phyloP scores from a whole-genome alignment of 2,329 filamentous ascomycete genomes.

The Ophiostoma sp. region DNA sequence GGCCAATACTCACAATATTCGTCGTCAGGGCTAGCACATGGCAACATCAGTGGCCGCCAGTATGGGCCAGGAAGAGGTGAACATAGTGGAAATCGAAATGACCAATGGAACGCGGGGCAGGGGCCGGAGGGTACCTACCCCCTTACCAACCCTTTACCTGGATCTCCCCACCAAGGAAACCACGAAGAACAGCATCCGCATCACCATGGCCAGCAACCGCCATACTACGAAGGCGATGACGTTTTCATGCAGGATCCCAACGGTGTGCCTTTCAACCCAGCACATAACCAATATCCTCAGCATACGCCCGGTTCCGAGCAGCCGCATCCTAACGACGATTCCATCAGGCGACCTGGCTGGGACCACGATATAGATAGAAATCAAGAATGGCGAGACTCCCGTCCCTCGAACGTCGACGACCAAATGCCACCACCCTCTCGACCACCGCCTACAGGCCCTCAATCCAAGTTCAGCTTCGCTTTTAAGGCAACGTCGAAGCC shows the following conservation, averaged over 20 bases:
- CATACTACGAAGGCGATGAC: constrained; percentile 19
- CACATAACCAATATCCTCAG: not conserved
- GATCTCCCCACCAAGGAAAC: constrained; percentile 28
- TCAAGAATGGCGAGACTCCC: not conserved
- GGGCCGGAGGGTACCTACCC: constrained; percentile 29
- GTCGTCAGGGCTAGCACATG: constrained; percentile 43
- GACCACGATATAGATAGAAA: not conserved
- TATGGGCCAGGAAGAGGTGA: constrained; percentile 43
- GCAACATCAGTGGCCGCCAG: constrained; percentile 56
- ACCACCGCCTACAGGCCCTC: constrained; percentile 42
- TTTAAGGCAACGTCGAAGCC: constrained; percentile 70
- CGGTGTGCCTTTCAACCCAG: not conserved
- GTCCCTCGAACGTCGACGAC: constrained; percentile 22
- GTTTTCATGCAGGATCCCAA: constrained; percentile 16
- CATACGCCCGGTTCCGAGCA: not conserved
- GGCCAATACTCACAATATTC: constrained; percentile 49
- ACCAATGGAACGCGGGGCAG: constrained; percentile 62
- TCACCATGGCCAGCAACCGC: constrained; percentile 22
- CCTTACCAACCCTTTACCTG: constrained; percentile 31
- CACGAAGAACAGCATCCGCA: constrained; percentile 21
- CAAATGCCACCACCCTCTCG: constrained; percentile 50
- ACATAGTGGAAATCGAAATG: constrained; percentile 50
- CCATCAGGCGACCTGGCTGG: not conserved
- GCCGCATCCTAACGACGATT: not conserved
- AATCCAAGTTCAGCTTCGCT: constrained; percentile 82